Evolutionary conservation across 768 basidiomycete genomes (phyloP), one percentile per base, ranked within the genome.

Genomic region (Asterophora lycoperdoides): DNA sequence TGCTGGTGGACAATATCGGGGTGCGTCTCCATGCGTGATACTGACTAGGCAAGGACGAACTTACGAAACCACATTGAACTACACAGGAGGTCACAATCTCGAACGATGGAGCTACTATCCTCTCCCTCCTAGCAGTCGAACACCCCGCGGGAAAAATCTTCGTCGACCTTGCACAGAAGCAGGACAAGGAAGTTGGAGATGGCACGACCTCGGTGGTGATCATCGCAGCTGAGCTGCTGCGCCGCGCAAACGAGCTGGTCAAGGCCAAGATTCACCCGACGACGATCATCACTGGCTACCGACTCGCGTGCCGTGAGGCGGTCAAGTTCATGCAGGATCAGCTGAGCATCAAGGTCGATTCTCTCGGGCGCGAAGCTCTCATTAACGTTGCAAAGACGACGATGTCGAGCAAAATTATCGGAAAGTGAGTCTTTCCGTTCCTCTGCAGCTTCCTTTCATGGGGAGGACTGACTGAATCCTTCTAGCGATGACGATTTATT

Each of bases 101-200:
- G 40, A 99, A 99, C 70, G 96, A 98, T 71, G 96, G 96, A 41
- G 96, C 96, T 13, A 98, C 96, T n/a, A 99, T 99, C 59, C 82
- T 99, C 33, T 86, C 90, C 18, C 77, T 98, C 15, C 76, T 98
- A 34, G 84, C 92, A 13, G 94, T 99, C 38, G 92, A 96, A 60
- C 93, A 98, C 63, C 96, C 96, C 20, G 96, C 96, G 4, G 96
- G 93, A 17, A 86, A 91, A 55, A 93, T 99, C 54, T 93, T 99
- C 56, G 94, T 98, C 40, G 93, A 97, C 68, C 88, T 99, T 38
- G 93, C 96, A 1, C 94, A 98, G 70, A 97, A 98, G 62, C 94
- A 98, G 69, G 96, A 99, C 68, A 96, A 94, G 65, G 96, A 99
- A 70, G 96, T 99, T 8, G 96, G 96, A 32, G 96, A 99, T 71